phyloP scores from a whole-genome alignment of 2,329 filamentous ascomycete species.

The Epichloe sibirici region DNA sequence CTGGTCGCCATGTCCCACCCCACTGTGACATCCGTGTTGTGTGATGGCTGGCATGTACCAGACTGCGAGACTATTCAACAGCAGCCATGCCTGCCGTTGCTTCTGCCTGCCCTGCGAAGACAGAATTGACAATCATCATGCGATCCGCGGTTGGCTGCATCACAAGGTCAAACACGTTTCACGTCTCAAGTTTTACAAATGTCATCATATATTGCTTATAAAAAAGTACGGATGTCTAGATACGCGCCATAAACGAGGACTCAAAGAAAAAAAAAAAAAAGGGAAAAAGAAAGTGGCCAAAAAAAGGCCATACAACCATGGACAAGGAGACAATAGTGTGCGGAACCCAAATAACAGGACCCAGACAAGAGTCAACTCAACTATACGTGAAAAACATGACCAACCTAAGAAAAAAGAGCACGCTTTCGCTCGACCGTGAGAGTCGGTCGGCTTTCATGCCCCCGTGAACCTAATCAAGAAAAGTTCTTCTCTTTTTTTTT shows the following conservation, averaged over 20 bases:
- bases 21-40: too few species aligned
- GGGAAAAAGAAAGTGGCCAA: background rate
- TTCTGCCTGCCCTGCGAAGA: too few species aligned
- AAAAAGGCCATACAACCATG: background rate
- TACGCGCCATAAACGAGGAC: background rate
- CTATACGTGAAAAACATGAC: background rate
- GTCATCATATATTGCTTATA: background rate
- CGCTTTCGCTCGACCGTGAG: background rate
- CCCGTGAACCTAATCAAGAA: conserved; percentile 4
- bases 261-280: background rate
- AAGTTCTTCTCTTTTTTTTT: background rate
- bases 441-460: background rate
- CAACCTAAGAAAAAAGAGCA: background rate
- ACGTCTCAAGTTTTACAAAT: background rate
- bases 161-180: background rate
- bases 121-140: background rate
- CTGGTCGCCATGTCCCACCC: too few species aligned
- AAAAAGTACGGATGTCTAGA: background rate
- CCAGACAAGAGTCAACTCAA: background rate
- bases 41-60: too few species aligned
- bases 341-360: background rate
- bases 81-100: too few species aligned
- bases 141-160: background rate
- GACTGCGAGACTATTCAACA: too few species aligned
- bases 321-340: background rate